phyloP scores from a whole-genome alignment of 768 basidiomycete genomes.

The Saitozyma podzolica region DNA sequence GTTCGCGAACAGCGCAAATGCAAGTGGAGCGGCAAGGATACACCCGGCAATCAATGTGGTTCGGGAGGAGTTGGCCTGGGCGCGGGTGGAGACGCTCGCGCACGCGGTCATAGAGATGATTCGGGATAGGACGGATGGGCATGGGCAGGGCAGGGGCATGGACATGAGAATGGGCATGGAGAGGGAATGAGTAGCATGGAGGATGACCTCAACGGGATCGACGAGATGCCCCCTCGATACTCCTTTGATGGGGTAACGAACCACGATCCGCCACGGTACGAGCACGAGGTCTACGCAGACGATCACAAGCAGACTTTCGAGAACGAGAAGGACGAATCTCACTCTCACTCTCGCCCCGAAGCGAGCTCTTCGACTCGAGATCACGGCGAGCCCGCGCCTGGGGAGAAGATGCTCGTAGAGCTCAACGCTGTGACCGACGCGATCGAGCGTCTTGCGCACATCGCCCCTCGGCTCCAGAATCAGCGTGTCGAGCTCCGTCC shows the following conservation, averaged over 20 bases:
- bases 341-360: too few species aligned
- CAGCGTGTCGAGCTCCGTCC: constrained; percentile 75
- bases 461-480: constrained; percentile 83
- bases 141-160: constrained; percentile 16
- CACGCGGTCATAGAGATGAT: constrained; percentile 9
- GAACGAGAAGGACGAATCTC: too few species aligned
- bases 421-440: constrained; percentile 81
- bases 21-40: constrained; percentile 1
- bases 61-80: constrained; percentile 27
- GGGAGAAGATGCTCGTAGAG: constrained; percentile 78
- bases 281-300: background rate
- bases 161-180: constrained; percentile 16
- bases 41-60: constrained; percentile 28
- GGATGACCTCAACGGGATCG: background rate
- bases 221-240: background rate
- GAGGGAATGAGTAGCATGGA: background rate
- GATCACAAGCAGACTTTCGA: background rate
- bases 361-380: background rate
- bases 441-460: constrained; percentile 82
- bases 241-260: constrained; percentile 1
- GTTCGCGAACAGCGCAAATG: background rate
- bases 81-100: constrained; percentile 25
- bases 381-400: background rate
- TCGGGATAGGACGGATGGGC: background rate
- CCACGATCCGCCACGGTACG: constrained; percentile 4